phyloP scores from a whole-genome alignment of 176 grass and related monocot genomes.

The Oryza australiensis region DNA sequence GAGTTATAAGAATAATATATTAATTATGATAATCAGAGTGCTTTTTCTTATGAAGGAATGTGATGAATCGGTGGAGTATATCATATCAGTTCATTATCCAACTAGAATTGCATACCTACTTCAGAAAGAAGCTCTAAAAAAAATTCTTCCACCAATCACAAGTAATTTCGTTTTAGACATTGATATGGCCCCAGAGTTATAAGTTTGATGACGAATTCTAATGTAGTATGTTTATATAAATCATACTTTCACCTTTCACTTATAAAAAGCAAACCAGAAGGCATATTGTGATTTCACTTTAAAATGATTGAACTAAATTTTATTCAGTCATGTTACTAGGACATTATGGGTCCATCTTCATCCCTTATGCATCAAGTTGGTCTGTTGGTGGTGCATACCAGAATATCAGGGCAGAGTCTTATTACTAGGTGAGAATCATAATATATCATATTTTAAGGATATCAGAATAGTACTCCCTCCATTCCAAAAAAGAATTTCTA shows the following conservation, averaged over 20 bases:
- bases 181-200: too few relatives aligned
- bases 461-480: not conserved
- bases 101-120: constrained; percentile 18
- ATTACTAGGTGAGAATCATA: not conserved
- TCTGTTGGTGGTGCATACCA: not conserved
- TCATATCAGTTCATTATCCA: not conserved
- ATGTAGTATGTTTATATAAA: constrained; percentile 7
- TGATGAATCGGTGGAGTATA: not conserved
- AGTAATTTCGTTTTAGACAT: not conserved
- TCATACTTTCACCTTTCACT: not conserved
- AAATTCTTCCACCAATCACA: not conserved
- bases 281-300: not conserved
- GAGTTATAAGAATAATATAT: not conserved
- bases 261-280: constrained; percentile 12
- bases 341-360: not conserved
- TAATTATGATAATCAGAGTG: not conserved
- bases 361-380: not conserved
- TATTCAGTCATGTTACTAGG: not conserved
- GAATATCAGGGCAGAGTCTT: not conserved
- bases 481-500: too few relatives aligned
- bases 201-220: not conserved
- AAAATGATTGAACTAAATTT: not conserved
- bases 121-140: constrained; percentile 15
- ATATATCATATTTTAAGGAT: constrained; percentile 22
- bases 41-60: not conserved